A percentile compares a stretch with the other conserved stretches of the same genome.
These are phyloP conservation scores for Beta lomatogona DNA, from an alignment of 179 eudicot genomes.

Conservation along the genomic window DNA sequence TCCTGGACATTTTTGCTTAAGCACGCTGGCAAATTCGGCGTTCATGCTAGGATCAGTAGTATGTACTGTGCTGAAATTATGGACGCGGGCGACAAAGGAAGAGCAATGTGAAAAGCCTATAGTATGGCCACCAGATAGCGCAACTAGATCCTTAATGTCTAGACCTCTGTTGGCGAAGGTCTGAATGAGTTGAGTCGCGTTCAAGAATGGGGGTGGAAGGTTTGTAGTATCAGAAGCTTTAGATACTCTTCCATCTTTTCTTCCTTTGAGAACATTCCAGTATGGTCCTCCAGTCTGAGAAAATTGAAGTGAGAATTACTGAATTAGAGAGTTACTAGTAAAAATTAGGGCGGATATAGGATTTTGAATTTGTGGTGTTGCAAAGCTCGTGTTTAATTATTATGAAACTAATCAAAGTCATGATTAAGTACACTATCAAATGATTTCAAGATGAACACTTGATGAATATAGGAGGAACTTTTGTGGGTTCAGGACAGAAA, in stretches of 20 bases:
- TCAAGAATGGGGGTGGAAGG: conserved; percentile 55
- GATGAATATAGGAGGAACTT: not conserved
- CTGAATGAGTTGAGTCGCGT: conserved; percentile 49
- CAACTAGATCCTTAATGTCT: conserved; percentile 49
- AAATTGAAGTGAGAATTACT: not conserved
- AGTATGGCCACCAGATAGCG: conserved; percentile 78
- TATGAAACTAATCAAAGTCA: no score
- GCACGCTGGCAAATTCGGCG: conserved; percentile 36
- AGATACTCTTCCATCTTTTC: conserved; percentile 69
- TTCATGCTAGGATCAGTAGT: conserved; percentile 59
- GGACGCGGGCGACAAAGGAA: conserved; percentile 53
- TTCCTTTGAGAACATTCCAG: conserved; percentile 66
- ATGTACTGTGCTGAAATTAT: conserved; percentile 44
- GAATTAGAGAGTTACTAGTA: not conserved
- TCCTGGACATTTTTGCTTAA: conserved; percentile 50
- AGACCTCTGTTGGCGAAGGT: conserved; percentile 53
- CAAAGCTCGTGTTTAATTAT: no score
- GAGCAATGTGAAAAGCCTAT: conserved; percentile 82
- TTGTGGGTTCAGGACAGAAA: not conserved
- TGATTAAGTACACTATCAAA: no score
- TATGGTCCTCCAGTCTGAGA: conserved; percentile 64
- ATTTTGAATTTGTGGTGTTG: no score
- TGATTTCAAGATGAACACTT: no score
- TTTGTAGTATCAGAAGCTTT: conserved; percentile 51
- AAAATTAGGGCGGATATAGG: no score